Evolutionary conservation across 2,329 filamentous ascomycete species (phyloP), one percentile per base, ranked within the genome.

Genomic region (Diaporthe sp.): DNA sequence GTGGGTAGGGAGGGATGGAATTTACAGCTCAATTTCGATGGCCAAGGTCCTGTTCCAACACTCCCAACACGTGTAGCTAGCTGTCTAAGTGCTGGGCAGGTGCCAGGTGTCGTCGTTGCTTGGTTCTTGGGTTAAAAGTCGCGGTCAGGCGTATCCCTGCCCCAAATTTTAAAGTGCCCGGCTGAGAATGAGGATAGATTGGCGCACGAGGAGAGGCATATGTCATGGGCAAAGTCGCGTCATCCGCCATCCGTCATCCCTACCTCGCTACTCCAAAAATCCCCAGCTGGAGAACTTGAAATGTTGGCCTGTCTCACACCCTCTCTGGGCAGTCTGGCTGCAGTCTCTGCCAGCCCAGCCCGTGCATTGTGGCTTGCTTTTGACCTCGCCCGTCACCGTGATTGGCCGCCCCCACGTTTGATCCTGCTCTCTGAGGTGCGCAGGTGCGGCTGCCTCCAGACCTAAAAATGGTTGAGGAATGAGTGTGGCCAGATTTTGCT

Each of bases 141-240:
- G 75, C 75, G 65, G 72, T 68, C 72, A 74, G 53, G 65, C 58
- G 57, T 53, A 75, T 55, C 73, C 73, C 73, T 75, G 73, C 46
- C 65, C 62, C 62, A 71, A 71, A 61, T 57, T 60, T 60, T 71
- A 71, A 44, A 28, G 71, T 46, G 60, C 60, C 39, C 39, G 15
- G 60, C 17, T 51, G 42, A 60, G 62, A 37, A 49, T 34, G 42
- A 15, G 19, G 28, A 31, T 34, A 22, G 61, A 46, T 65, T 65
- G 39, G 42, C 6, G 13, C 34, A 25, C 28, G 37, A 8, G 39
- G 15, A 31, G 61, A 49, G 42, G 42, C 42, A 51, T 49, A 68
- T 68, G 62, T 51, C 62, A 72, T 42, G 44, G 57, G 31, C 34
- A 44, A 49, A 22, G 42, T 72, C 71, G 46, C 71, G 71, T 73